Conservation (phyloP, 2,329 filamentous ascomycete species). For the Cadophora malorum region DNA sequence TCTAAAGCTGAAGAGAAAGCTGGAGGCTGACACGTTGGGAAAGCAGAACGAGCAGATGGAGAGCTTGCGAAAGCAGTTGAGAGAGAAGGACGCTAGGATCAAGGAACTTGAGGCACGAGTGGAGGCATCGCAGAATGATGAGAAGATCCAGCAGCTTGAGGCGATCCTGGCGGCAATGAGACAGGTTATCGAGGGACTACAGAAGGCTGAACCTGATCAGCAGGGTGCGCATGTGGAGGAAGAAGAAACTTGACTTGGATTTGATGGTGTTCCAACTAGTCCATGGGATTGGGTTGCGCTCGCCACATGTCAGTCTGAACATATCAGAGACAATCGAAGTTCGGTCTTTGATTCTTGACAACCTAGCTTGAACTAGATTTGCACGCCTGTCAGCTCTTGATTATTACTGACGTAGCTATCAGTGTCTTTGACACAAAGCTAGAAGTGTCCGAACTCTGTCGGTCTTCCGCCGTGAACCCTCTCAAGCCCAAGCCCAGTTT, state of each 20-base stretch:
- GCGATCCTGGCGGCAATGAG: neutral
- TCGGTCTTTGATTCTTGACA: too few relatives aligned
- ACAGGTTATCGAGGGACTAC: neutral
- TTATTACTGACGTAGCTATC: too few relatives aligned
- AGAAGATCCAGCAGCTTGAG: neutral
- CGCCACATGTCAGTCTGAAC: too few relatives aligned
- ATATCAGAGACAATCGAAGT: too few relatives aligned
- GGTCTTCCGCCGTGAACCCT: too few relatives aligned
- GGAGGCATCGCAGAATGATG: neutral
- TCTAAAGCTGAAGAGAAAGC: neutral
- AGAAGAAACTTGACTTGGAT: neutral
- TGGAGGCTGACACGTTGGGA: slow-evolving; percentile 16
- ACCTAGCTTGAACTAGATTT: too few relatives aligned
- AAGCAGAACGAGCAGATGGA: slow-evolving; percentile 2
- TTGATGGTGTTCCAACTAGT: neutral
- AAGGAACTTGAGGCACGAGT: slow-evolving; percentile 3
- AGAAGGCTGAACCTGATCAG: neutral
- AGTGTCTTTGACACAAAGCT: too few relatives aligned
- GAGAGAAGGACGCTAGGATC: neutral
- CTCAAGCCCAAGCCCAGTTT: too few relatives aligned
- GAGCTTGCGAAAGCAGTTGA: neutral
- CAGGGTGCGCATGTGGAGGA: neutral
- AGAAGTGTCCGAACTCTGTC: too few relatives aligned
- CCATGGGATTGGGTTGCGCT: neutral
- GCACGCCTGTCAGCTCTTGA: too few relatives aligned